phyloP scores from a whole-genome alignment of 164 flowering plant genomes.

The Cinnamomum micranthum region DNA sequence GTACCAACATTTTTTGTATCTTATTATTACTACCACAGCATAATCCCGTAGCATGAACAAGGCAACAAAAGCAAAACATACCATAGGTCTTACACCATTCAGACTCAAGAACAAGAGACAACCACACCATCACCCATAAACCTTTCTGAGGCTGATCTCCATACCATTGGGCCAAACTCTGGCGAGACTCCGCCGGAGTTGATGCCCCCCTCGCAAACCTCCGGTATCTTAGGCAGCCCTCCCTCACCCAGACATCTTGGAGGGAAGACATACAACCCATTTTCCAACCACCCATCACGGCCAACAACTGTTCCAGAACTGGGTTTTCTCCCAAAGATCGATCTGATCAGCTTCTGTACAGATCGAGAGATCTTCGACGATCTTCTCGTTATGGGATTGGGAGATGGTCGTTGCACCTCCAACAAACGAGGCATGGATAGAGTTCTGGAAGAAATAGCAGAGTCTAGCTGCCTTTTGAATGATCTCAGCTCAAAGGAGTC shows the following conservation, averaged over 20 bases:
- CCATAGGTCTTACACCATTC: too few relatives aligned
- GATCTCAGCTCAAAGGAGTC: conserved; percentile 91
- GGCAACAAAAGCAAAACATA: too few relatives aligned
- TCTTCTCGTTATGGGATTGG: conserved; percentile 14
- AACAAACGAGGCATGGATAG: conserved; percentile 7
- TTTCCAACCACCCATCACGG: conserved; percentile 5
- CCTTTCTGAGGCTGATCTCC: neutral
- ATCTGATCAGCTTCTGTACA: conserved; percentile 41
- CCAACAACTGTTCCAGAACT: neutral
- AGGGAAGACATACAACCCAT: conserved; percentile 21
- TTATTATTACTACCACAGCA: too few relatives aligned
- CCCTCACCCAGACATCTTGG: conserved; percentile 24
- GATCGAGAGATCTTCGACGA: conserved; percentile 58
- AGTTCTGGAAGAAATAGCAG: conserved; percentile 47
- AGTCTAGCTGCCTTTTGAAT: conserved; percentile 70
- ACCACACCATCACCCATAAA: neutral
- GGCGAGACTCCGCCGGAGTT: neutral
- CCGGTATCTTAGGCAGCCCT: neutral
- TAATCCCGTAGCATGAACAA: too few relatives aligned
- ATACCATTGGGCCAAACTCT: neutral
- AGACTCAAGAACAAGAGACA: neutral
- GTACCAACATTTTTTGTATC: too few relatives aligned
- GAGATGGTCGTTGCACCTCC: conserved; percentile 12
- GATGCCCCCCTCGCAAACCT: neutral
- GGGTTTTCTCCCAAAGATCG: conserved; percentile 39